Evolutionary conservation across 805 yeast genomes (phyloP).

Genomic region (Barnettozyma populi): DNA sequence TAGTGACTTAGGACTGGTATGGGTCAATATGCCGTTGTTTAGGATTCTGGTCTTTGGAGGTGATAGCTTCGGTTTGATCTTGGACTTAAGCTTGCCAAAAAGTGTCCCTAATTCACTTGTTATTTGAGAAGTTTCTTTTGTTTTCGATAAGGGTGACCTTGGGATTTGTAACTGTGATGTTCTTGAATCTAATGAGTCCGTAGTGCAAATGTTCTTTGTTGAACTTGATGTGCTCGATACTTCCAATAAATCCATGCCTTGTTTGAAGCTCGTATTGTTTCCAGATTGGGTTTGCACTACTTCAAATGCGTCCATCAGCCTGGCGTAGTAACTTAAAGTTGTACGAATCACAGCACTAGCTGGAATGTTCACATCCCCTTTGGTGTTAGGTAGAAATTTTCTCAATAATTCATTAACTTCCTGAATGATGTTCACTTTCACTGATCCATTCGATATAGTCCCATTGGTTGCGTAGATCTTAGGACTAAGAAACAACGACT

Average conservation of each 20-base stretch:
- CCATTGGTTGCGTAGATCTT: constrained; percentile 13
- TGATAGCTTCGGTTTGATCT: constrained; percentile 1
- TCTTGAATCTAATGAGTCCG: background rate
- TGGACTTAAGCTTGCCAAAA: constrained; percentile 7
- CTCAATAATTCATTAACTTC: constrained; percentile 17
- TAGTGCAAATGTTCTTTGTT: background rate
- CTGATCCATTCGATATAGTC: constrained; percentile 16
- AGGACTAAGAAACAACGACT: constrained; percentile 14
- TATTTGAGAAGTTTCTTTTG: background rate
- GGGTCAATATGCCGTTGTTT: background rate
- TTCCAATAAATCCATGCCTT: background rate
- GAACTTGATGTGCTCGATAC: background rate
- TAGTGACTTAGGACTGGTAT: background rate
- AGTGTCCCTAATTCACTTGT: background rate
- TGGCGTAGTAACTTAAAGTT: constrained; percentile 19
- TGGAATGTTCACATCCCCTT: background rate
- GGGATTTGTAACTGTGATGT: background rate
- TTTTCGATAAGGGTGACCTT: background rate
- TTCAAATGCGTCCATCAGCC: constrained; percentile 24
- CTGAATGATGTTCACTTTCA: constrained; percentile 22
- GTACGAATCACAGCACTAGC: constrained; percentile 8
- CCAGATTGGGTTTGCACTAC: constrained; percentile 6
- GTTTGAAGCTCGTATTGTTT: background rate
- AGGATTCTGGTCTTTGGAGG: background rate
- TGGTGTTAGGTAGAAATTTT: constrained; percentile 6